Evolutionary conservation across 768 basidiomycete genomes (phyloP).

Genomic region (Psilocybe cyanescens): DNA sequence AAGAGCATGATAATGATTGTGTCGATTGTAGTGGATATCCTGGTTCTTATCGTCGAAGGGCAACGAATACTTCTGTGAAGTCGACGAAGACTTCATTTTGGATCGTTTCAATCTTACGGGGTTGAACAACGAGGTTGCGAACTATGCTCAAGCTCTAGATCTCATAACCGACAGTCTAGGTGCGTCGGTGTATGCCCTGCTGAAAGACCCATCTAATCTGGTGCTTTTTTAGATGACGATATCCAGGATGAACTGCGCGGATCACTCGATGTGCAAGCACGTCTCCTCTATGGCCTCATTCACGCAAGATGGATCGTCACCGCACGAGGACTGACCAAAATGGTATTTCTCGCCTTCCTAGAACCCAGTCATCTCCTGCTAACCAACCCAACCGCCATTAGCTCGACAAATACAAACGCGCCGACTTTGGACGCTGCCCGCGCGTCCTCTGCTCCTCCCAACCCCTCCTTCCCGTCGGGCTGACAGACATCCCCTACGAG

Average conservation of each 20-base stretch:
- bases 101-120: constrained; percentile 99
- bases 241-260: constrained; percentile 94
- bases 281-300: constrained; percentile 93
- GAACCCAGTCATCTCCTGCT: background rate
- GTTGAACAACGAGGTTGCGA: constrained; percentile 93
- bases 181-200: constrained; percentile 35
- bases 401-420: constrained; percentile 98
- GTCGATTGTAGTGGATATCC: constrained; percentile 80
- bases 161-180: constrained; percentile 96
- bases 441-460: constrained; percentile 95
- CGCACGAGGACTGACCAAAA: constrained; percentile 90
- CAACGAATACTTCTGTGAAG: constrained; percentile 99
- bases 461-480: constrained; percentile 94
- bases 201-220: background rate
- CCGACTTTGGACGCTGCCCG: constrained; percentile 98
- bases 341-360: constrained; percentile 56
- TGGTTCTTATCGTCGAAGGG: constrained; percentile 98
- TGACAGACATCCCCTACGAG: constrained; percentile 97
- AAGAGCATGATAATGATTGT: constrained; percentile 2
- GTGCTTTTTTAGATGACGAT: constrained; percentile 73
- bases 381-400: constrained; percentile 26
- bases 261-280: constrained; percentile 90
- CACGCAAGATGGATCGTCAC: constrained; percentile 98
- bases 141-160: constrained; percentile 93
- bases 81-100: constrained; percentile 98